Percentiles rank a stretch among this genome's conserved stretches.
Evolutionary conservation across 2,329 filamentous ascomycete species (phyloP).

Genomic region (Cordyceps pruinosa): DNA sequence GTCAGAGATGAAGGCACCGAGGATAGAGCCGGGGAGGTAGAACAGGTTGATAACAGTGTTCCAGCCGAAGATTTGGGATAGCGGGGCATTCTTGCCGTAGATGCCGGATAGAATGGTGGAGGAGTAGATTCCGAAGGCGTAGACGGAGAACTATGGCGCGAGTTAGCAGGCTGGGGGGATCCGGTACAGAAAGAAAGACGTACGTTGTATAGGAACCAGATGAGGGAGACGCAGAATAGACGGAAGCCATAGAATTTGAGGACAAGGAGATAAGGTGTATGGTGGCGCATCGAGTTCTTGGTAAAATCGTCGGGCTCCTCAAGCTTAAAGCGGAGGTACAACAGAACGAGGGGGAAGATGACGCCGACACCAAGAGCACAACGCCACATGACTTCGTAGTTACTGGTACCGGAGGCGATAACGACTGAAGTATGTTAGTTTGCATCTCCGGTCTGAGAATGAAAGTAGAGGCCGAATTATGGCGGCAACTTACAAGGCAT

Average conservation of each 20-base stretch:
- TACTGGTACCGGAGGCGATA: conserved; percentile 49
- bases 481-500: conserved; percentile 47
- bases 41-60: conserved; percentile 83
- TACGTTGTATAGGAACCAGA: conserved; percentile 81
- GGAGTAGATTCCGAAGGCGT: conserved; percentile 82
- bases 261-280: conserved; percentile 50
- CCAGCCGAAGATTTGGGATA: conserved; percentile 81
- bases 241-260: conserved; percentile 66
- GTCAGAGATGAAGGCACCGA: conserved; percentile 72
- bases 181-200: conserved; percentile 18
- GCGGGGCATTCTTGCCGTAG: conserved; percentile 48
- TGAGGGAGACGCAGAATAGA: conserved; percentile 58
- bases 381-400: conserved; percentile 73
- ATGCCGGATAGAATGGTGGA: conserved; percentile 64
- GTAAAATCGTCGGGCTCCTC: conserved; percentile 74
- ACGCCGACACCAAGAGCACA: conserved; percentile 71
- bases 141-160: conserved; percentile 57
- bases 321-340: conserved; percentile 65
- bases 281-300: conserved; percentile 58
- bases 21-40: conserved; percentile 74
- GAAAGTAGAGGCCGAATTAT: not conserved
- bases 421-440: conserved; percentile 21
- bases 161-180: not conserved
- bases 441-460: conserved; percentile 19
- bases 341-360: conserved; percentile 66